Conservation (phyloP, 208 protist genomes). For the Pavlovales sp. region DNA sequence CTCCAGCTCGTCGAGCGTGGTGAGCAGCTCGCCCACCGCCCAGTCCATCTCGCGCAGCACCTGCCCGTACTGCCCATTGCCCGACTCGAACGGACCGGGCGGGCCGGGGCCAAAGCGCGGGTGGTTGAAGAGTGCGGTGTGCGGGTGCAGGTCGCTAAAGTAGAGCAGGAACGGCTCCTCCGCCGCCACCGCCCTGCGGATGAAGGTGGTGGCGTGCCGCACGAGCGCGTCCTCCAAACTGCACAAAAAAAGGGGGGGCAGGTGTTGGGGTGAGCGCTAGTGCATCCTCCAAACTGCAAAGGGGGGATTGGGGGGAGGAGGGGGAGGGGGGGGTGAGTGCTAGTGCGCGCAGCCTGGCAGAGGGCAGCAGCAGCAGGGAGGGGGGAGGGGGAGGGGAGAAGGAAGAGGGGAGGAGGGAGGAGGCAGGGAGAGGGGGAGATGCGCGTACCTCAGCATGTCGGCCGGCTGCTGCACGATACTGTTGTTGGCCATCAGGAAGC, state of each 20-base stretch:
- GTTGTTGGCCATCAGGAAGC: conserved; percentile 27
- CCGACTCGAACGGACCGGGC: background rate
- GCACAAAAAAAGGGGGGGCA: too few species aligned
- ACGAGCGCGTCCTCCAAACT: background rate
- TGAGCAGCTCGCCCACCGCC: background rate
- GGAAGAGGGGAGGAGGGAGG: too few species aligned
- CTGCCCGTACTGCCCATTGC: conserved; percentile 10
- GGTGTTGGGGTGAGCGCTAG: too few species aligned
- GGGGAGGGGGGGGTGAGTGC: too few species aligned
- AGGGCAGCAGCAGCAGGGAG: too few species aligned
- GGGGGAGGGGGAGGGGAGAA: too few species aligned
- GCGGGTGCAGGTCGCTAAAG: background rate
- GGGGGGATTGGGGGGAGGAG: too few species aligned
- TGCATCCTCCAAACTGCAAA: too few species aligned
- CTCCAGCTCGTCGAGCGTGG: background rate
- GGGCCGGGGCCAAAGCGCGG: background rate
- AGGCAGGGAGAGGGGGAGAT: too few species aligned
- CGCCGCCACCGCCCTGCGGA: background rate
- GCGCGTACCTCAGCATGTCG: background rate
- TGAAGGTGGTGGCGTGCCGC: background rate
- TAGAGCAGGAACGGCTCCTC: background rate
- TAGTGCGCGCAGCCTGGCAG: too few species aligned
- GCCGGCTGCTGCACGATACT: conserved; percentile 7
- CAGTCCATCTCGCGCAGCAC: background rate
- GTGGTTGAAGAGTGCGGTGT: background rate